A percentile compares a stretch with the other conserved stretches of the same genome.
Evolutionary conservation across 768 basidiomycete genomes (phyloP).

Genomic region (Suillus alpinus): DNA sequence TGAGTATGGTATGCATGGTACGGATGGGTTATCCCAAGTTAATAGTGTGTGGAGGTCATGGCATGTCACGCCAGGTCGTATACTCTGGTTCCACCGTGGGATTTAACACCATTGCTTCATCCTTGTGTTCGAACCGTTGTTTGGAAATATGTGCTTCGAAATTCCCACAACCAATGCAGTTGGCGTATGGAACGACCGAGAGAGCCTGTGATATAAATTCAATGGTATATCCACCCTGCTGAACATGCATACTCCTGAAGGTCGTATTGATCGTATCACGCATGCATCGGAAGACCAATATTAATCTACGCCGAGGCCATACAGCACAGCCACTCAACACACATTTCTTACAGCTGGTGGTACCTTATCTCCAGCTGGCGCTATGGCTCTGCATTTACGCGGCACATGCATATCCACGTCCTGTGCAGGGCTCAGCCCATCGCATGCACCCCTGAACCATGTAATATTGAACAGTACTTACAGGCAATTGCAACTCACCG

Average conservation of each 20-base stretch:
- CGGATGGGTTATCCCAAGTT: background rate
- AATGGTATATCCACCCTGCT: background rate
- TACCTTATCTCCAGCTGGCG: constrained; percentile 43
- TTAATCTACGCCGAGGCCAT: constrained; percentile 32
- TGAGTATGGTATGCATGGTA: constrained; percentile 2
- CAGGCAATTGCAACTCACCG: too few species aligned
- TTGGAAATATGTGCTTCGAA: background rate
- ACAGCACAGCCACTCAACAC: constrained; percentile 49
- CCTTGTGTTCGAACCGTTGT: background rate
- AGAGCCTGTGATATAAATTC: too few species aligned
- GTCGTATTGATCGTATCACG: background rate
- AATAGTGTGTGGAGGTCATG: background rate
- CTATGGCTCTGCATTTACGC: constrained; percentile 73
- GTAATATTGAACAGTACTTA: too few species aligned
- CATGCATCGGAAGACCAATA: constrained; percentile 34
- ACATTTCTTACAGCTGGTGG: constrained; percentile 61
- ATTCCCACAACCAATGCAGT: background rate
- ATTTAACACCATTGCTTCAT: background rate
- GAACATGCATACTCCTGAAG: background rate
- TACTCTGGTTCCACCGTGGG: background rate
- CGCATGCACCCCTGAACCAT: too few species aligned
- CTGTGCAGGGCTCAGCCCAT: too few species aligned
- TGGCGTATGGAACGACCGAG: too few species aligned
- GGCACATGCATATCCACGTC: constrained; percentile 65
- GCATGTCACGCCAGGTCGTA: background rate